Evolutionary conservation across 169 alveolate genomes (phyloP), one percentile per base, ranked within the genome.

Genomic region (Cardiosporidium cionae): DNA sequence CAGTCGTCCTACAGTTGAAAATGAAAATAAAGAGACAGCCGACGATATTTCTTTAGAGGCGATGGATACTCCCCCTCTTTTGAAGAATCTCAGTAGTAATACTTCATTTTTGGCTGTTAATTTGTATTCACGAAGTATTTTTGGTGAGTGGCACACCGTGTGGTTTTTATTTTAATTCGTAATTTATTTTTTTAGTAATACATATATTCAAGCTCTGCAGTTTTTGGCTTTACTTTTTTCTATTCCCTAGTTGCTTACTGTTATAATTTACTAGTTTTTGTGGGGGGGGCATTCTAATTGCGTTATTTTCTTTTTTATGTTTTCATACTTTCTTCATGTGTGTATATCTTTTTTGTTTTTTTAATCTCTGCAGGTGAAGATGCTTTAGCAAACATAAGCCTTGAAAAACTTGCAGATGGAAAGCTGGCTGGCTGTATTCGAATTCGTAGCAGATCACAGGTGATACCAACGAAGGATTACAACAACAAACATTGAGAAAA

Each of bases 331-430:
- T 35, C 3, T 9, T 58, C 6, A 5, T 29, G 68, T 7, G 28
- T 16, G 68, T 16, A n/a, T n/a, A 5, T 29, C 68, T 5, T 9
- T 58, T 5, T 5, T 5, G 6, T 9, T 58, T 58, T 33, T 58
- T 16, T 65, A 1, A 4, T 5, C 64, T 52, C 36, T 23, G 9
- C 25, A 75, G 81, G 91, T 3, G 97, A 93, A 73, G 95, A 93
- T 79, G 93, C 95, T 23, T 77, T 93, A 23, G 88, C 90, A 62
- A 93, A 91, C 73, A 67, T 93, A n/a, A 81, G 92, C 37, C 29
- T 79, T 34, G 80, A 79, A 65, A 73, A 72, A 54, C 65, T 65
- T 25, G 65, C 68, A 0, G 76, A 67, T 2, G 72, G 73, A 32
- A 58, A 35, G 23, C 76, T 79, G 22, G 27, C 65, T 27, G 90